Evolutionary conservation across 2,329 filamentous ascomycete species (phyloP).

Genomic region (Orbilia blumenaviensis): DNA sequence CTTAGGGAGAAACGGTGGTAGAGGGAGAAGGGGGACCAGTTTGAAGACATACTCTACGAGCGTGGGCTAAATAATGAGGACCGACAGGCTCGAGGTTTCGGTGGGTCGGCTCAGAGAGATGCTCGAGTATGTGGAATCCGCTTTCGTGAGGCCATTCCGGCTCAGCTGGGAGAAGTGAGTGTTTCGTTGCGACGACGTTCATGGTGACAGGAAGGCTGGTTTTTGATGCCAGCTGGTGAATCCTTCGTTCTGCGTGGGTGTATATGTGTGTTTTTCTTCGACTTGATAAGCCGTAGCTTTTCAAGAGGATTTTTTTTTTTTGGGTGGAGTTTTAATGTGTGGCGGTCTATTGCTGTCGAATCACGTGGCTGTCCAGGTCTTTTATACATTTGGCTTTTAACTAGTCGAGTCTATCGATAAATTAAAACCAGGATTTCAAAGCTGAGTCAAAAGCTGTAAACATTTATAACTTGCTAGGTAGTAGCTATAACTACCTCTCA

Average conservation of each 20-base stretch:
- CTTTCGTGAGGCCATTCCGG: slow-evolving; percentile 43
- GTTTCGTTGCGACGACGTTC: slow-evolving; percentile 40
- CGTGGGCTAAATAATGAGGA: slow-evolving; percentile 96
- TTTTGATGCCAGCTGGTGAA: not conserved
- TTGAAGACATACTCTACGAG: slow-evolving; percentile 74
- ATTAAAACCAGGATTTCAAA: too few relatives aligned
- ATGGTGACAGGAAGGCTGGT: not conserved
- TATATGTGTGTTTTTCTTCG: not conserved
- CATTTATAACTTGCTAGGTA: too few relatives aligned
- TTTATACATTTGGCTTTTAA: too few relatives aligned
- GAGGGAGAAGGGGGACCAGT: not conserved
- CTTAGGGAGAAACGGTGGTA: too few relatives aligned
- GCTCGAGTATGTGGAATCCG: slow-evolving; percentile 37
- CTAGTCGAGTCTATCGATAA: too few relatives aligned
- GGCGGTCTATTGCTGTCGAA: too few relatives aligned
- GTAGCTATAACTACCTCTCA: too few relatives aligned
- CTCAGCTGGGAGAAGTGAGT: slow-evolving; percentile 33
- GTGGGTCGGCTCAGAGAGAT: slow-evolving; percentile 42
- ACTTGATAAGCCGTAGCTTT: not conserved
- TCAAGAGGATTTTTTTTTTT: not conserved
- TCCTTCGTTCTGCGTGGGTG: not conserved
- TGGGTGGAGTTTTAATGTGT: too few relatives aligned
- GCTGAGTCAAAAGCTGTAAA: too few relatives aligned
- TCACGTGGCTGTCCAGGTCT: too few relatives aligned
- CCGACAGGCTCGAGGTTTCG: slow-evolving; percentile 89